A percentile compares a stretch with the other conserved stretches of the same genome.
phyloP scores from a whole-genome alignment of 192 early-diverging fungal species.

The Umbelopsis sp. region DNA sequence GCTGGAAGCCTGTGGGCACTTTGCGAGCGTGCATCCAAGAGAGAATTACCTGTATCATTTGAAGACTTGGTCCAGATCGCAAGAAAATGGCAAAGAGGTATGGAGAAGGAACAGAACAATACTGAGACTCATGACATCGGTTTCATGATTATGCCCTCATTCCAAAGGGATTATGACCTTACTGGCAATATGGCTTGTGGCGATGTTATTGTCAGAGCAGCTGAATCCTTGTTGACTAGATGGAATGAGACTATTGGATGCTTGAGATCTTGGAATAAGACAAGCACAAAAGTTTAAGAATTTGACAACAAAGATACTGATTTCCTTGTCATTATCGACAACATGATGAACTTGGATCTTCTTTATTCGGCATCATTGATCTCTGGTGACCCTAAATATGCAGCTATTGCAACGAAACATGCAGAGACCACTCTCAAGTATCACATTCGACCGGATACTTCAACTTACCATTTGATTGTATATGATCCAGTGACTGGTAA shows the following conservation, averaged over 20 bases:
- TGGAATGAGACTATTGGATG: slow-evolving; percentile 15
- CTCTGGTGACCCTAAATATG: slow-evolving; percentile 18
- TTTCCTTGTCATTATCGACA: slow-evolving; percentile 26
- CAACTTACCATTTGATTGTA: slow-evolving; percentile 26
- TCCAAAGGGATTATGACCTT: slow-evolving; percentile 17
- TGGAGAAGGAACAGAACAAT: slow-evolving; percentile 18
- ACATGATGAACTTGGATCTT: slow-evolving; percentile 29
- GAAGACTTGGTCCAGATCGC: slow-evolving; percentile 1
- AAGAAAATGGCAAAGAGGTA: slow-evolving; percentile 5
- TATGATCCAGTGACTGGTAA: slow-evolving; percentile 17
- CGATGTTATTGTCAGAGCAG: slow-evolving; percentile 11
- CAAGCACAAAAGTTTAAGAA: slow-evolving; percentile 12
- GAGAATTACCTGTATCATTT: neutral
- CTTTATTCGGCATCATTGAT: slow-evolving; percentile 18
- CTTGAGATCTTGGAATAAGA: slow-evolving; percentile 20
- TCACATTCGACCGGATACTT: slow-evolving; percentile 14
- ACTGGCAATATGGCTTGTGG: slow-evolving; percentile 5
- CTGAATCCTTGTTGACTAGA: slow-evolving; percentile 19
- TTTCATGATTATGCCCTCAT: slow-evolving; percentile 29
- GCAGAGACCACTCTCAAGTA: slow-evolving; percentile 23
- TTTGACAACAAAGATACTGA: slow-evolving; percentile 15
- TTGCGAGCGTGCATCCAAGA: slow-evolving; percentile 23
- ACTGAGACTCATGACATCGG: slow-evolving; percentile 24
- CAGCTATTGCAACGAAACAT: slow-evolving; percentile 19
- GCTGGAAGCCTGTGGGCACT: slow-evolving; percentile 22